Conservation (phyloP, 768 basidiomycete genomes). For the Suillus occidentalis region DNA sequence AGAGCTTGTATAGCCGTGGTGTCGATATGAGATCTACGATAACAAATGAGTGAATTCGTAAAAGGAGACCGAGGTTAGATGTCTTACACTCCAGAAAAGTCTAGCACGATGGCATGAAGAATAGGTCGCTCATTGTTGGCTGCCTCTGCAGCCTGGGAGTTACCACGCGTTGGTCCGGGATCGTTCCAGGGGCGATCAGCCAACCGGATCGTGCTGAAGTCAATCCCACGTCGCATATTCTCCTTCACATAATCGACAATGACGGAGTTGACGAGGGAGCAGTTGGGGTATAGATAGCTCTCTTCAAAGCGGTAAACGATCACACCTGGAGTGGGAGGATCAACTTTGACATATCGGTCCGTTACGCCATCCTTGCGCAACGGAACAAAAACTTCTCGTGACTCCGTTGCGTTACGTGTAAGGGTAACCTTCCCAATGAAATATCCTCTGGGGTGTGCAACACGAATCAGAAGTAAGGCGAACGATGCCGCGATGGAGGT, state of each 20-base stretch:
- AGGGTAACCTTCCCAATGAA: constrained; percentile 89
- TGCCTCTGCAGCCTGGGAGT: constrained; percentile 45
- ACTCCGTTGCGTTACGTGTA: constrained; percentile 29
- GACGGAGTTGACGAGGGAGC: constrained; percentile 62
- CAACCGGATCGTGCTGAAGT: constrained; percentile 61
- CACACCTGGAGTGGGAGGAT: constrained; percentile 81
- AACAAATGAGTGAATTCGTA: background rate
- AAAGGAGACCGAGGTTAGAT: background rate
- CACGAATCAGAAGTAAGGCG: constrained; percentile 77
- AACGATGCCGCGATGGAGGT: constrained; percentile 79
- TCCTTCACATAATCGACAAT: constrained; percentile 82
- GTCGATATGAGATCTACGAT: constrained; percentile 76
- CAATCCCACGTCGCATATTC: constrained; percentile 73
- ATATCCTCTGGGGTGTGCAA: constrained; percentile 84
- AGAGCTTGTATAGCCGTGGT: constrained; percentile 90
- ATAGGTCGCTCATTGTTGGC: constrained; percentile 58
- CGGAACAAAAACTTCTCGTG: constrained; percentile 85
- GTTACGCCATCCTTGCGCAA: constrained; percentile 58
- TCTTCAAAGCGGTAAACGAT: constrained; percentile 93
- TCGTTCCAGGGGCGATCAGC: constrained; percentile 93
- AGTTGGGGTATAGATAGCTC: constrained; percentile 84
- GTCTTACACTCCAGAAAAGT: constrained; percentile 80
- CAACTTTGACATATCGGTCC: constrained; percentile 70
- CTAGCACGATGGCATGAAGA: constrained; percentile 86
- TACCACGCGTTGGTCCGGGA: constrained; percentile 63